Evolutionary conservation across 768 basidiomycete species (phyloP).

Genomic region (Kwoniella botswanensis): DNA sequence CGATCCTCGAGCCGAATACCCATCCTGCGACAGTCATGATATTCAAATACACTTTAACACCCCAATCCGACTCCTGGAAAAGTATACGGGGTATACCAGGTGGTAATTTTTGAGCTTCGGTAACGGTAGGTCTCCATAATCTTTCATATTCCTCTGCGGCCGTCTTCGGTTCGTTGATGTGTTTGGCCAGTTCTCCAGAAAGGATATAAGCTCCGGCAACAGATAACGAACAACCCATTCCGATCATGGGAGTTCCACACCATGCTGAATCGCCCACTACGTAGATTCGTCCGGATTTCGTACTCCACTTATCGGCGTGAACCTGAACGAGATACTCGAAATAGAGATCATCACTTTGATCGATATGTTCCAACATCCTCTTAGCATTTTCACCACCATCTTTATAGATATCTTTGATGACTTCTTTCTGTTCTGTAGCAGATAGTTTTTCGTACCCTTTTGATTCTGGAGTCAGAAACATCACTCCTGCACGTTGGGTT

Average conservation of each 20-base stretch:
- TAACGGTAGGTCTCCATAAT: neutral
- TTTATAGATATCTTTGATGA: constrained; percentile 15
- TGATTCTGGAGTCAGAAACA: neutral
- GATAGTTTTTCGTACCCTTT: constrained; percentile 28
- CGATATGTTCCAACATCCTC: constrained; percentile 26
- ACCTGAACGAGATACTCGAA: constrained; percentile 37
- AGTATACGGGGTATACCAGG: constrained; percentile 19
- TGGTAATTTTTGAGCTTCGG: constrained; percentile 18
- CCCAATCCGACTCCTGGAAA: constrained; percentile 9
- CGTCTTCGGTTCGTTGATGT: neutral
- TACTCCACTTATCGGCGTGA: constrained; percentile 20
- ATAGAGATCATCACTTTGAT: constrained; percentile 36
- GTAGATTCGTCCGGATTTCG: constrained; percentile 19
- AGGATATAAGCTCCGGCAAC: constrained; percentile 43
- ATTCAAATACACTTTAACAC: neutral
- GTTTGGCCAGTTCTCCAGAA: constrained; percentile 30
- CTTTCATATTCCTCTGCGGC: constrained; percentile 11
- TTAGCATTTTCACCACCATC: constrained; percentile 38
- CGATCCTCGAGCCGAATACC: neutral
- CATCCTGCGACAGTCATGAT: neutral
- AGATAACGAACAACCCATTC: constrained; percentile 41
- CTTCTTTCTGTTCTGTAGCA: constrained; percentile 18
- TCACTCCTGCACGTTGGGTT: neutral
- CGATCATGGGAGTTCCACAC: constrained; percentile 41
- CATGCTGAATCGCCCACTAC: constrained; percentile 44